Base-by-base conservation (phyloP, 2,329 filamentous ascomycete genomes). In the Colletotrichum melonis region DNA sequence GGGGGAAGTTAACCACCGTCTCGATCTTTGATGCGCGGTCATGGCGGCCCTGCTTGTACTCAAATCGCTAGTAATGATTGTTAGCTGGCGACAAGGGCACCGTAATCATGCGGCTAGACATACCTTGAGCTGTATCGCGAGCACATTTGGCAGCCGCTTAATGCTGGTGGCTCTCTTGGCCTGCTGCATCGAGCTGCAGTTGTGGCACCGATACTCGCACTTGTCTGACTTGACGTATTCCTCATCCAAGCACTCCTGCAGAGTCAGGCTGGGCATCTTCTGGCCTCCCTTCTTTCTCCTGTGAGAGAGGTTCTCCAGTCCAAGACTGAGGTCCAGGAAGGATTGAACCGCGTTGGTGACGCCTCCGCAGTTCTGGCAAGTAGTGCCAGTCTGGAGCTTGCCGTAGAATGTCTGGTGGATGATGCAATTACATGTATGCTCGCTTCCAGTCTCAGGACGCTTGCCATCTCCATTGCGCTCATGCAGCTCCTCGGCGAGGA, bases 331-430 rank as follows among this genome's bases (percentile, higher is more conserved):
- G 80, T 98, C 96, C 77, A 98, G 91, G 81, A 98, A 97, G 0
- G 95, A 95, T 79, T 98, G 95, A 55, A 95, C 90, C 1, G 95
- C 92, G 74, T 93, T 92, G 1, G 94, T 97, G 26, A 93, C 90
- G 76, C 95, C 95, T 72, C 92, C 89, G 82, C 96, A 98, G 78
- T 93, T 93, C 79, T 95, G 93, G 82, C 96, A 99, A 22, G 94
- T 98, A 52, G 97, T 96, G 24, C 93, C 96, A 79, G 93, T 97
- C 78, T 94, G 94, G 74, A 97, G 90, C 80, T 97, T 96, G 74
- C 97, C 97, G 81, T 96, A 97, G 79, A 98, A 98, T 0, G 94
- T 95, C 80, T 96, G 94, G 81, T 98, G 97, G 77, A 98, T 93
- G 78, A 98, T 94, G 82, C 96, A 99, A 72, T 92, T 90, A 86